Evolutionary conservation across 2,329 filamentous ascomycete genomes (phyloP), one percentile per base, ranked within the genome.

Genomic region (Chaetomiaceae sp.): DNA sequence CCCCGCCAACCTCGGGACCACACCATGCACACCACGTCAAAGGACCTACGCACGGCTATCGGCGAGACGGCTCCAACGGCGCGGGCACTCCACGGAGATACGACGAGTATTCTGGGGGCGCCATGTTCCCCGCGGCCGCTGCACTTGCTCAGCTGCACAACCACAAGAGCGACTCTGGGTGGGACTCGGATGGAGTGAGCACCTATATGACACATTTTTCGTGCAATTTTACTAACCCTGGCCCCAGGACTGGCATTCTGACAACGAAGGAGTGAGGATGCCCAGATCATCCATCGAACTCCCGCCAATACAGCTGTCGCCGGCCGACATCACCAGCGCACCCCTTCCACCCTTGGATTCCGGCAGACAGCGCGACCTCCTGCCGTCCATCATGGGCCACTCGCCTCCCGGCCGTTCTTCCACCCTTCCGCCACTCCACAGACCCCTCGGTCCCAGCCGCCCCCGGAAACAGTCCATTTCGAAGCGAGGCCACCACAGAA

Each of bases 331-430:
- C 52, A 87, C 86, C 57, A 89, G 87, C 70, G 86, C 89, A 61
- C 82, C 86, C 1, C 85, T 85, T 53, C 81, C 82, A 17, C 77
- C 79, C 21, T 75, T 83, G 59, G 78, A 83, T 55, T 72, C 76
- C 35, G 71, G 72, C 56, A 78, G 82, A 59, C 83, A 81, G 51
- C 80, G 87, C 63, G 87, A 92, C 61, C 76, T 93, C 44, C 78
- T 96, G 6, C 89, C 90, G 1, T 95, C 89, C 0, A 88, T 93
- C 51, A 72, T 96, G 33, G 79, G 81, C 46, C 85, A 85, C 54
- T 95, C 91, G 9, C 91, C 90, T 1, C 87, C 89, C 6, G 89
- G 86, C 48, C 86, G 91, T 56, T 95, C 90, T 13, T 91, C 90
- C 1, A 96, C 90, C 0, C 76, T 96, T 20, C 90, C 91, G 23